Base-by-base conservation (phyloP, 805 yeast species). In the Komagataella populi region DNA sequence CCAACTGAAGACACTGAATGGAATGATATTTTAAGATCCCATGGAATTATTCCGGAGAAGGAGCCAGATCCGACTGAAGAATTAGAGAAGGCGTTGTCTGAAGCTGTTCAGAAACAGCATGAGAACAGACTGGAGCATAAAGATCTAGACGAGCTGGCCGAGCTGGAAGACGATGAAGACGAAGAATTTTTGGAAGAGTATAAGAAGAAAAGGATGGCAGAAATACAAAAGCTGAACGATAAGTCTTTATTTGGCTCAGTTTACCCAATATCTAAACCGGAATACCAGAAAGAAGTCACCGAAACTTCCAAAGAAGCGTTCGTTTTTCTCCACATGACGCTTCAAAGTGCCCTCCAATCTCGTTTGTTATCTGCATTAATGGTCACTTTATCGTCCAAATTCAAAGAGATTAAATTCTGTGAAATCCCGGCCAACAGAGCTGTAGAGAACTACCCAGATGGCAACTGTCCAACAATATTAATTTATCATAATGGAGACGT, bases 1-100 rank as follows among this genome's bases (percentile, higher is more conserved):
- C 97, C 96, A 43, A 79, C 78, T 55, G 99, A 93, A 67, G 99
- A 93, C 64, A 93, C 99, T 0, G 99, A 93, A 66, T 93, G 99
- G 99, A 93, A 93, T 63, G 99, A 93, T 66, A 89, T 93, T 57
- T 73, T 93, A 47, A 73, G 99, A 56, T 77, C 79, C 3, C 87
- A 90, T 55, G 98, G 98, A 22, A 81, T 93, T 51, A 87, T 93
- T 49, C 99, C 99, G 1, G 89, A 86, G 61, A 82, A 84, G 59
- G 88, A 95, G 23, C 89, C 90, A 22, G 87, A 95, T 18, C 96
- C 96, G 7, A 81, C 95, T 0, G 87, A 77, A 46, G 84, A 87
- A 65, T 63, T 93, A 48, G 98, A 93, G 63, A 90, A 84, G 58
- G 95, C 95, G 2, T 66, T 90, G 47, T 89, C 84, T 30, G 95